A percentile compares a stretch with the other conserved stretches of the same genome.
phyloP scores from a whole-genome alignment of 2,329 filamentous ascomycete genomes.

The Calonectria leucothoes region DNA sequence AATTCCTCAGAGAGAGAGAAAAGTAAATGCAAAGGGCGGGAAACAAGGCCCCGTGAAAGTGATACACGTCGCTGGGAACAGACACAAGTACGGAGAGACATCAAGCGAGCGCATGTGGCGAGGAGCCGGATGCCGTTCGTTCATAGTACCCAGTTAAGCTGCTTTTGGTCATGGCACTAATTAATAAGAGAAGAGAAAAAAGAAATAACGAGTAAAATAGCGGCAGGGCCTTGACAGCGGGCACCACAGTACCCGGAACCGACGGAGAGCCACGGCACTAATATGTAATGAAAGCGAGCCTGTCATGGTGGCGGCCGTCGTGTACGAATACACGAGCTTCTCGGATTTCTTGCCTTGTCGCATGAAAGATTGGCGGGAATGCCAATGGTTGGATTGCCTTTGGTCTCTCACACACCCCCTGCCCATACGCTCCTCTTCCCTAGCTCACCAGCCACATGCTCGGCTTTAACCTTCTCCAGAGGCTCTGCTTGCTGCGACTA shows the following conservation, averaged over 20 bases:
- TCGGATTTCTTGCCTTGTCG: neutral
- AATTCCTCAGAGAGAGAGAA: neutral
- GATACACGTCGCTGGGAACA: neutral
- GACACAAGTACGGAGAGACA: neutral
- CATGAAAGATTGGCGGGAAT: constrained; percentile 8
- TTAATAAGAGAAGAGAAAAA: neutral
- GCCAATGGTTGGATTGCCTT: constrained; percentile 13
- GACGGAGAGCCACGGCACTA: neutral
- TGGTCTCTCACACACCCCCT: neutral
- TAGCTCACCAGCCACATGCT: constrained; percentile 3
- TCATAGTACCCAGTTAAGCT: neutral
- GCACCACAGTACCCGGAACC: neutral
- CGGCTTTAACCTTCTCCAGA: constrained; percentile 14
- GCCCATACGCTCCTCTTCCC: neutral
- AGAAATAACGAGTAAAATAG: neutral
- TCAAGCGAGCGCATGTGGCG: constrained; percentile 1
- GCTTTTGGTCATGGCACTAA: neutral
- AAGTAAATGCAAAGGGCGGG: neutral
- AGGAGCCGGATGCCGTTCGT: neutral
- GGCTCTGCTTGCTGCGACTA: constrained; percentile 10
- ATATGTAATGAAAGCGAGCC: neutral
- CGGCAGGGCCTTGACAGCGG: neutral
- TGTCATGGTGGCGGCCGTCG: neutral
- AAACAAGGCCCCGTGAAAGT: neutral
- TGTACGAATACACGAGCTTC: constrained; percentile 4